Conservation (phyloP, 208 protist genomes). For the Leishmania amazonensis region DNA sequence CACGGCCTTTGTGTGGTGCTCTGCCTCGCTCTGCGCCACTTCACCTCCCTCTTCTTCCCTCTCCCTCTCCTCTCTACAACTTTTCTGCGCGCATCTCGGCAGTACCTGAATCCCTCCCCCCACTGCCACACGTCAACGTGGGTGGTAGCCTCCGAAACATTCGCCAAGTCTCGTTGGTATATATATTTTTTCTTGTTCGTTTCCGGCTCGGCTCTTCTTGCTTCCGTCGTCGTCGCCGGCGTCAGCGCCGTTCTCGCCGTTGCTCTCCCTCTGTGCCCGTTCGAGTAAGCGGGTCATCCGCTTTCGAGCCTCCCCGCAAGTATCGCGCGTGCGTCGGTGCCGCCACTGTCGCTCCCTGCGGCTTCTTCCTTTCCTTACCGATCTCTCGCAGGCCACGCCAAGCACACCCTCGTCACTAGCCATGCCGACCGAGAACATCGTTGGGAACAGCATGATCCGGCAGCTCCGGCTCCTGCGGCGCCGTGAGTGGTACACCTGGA, state of each 20-base stretch:
- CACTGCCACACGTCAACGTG: not conserved
- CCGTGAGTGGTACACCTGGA: constrained; percentile 77
- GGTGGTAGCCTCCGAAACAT: not conserved
- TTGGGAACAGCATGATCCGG: constrained; percentile 76
- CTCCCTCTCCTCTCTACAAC: not conserved
- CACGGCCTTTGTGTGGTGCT: not conserved
- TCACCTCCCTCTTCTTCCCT: not conserved
- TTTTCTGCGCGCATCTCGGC: not conserved
- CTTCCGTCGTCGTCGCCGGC: not conserved
- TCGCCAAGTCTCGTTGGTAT: not conserved
- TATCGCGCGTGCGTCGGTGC: not conserved
- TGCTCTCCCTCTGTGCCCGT: not conserved
- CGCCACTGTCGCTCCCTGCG: not conserved
- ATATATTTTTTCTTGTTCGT: not conserved
- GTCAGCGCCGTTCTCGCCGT: not conserved
- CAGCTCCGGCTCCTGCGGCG: constrained; percentile 62
- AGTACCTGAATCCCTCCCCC: not conserved
- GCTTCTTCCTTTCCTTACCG: not conserved
- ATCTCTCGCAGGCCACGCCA: not conserved
- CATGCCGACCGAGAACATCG: constrained; percentile 47
- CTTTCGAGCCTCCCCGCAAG: not conserved
- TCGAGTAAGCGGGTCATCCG: not conserved
- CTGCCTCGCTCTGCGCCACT: not conserved
- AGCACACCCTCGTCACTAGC: not conserved
- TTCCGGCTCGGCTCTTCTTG: not conserved